phyloP scores from a whole-genome alignment of 805 yeast species.

The Yarrowia sp. region DNA sequence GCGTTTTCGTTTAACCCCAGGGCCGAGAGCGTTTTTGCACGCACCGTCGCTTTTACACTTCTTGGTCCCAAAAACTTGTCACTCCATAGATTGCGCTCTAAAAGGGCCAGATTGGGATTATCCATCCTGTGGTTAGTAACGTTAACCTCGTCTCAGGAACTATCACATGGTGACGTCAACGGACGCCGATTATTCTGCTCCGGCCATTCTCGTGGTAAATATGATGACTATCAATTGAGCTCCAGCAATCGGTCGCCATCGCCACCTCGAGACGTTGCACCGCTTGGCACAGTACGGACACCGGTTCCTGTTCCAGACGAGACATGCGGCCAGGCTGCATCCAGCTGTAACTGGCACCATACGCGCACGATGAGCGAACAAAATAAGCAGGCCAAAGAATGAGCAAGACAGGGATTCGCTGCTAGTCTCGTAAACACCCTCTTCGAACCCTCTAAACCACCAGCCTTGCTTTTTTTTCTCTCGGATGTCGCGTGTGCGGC shows the following conservation, averaged over 20 bases:
- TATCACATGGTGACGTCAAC: constrained; percentile 16
- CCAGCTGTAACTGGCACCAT: constrained; percentile 18
- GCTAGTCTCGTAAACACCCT: too few species aligned
- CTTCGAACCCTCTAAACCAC: too few species aligned
- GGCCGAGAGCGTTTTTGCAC: not conserved
- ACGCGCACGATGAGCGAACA: not conserved
- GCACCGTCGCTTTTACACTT: not conserved
- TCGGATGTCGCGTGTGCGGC: constrained; percentile 15
- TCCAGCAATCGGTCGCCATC: not conserved
- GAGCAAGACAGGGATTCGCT: too few species aligned
- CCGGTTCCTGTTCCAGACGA: not conserved
- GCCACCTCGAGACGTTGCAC: not conserved
- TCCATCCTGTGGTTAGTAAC: not conserved
- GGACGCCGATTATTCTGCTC: not conserved
- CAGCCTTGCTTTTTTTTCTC: too few species aligned
- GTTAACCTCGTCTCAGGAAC: constrained; percentile 6
- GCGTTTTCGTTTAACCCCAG: not conserved
- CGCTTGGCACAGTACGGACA: constrained; percentile 8
- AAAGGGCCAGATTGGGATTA: constrained; percentile 19
- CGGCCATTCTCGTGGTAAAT: too few species aligned
- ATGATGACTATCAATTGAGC: not conserved
- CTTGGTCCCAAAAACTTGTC: not conserved
- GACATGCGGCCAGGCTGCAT: constrained; percentile 10
- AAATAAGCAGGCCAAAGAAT: too few species aligned
- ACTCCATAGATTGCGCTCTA: constrained; percentile 18